phyloP scores from a whole-genome alignment of 306 rosid genomes.

The Castanea crenata region DNA sequence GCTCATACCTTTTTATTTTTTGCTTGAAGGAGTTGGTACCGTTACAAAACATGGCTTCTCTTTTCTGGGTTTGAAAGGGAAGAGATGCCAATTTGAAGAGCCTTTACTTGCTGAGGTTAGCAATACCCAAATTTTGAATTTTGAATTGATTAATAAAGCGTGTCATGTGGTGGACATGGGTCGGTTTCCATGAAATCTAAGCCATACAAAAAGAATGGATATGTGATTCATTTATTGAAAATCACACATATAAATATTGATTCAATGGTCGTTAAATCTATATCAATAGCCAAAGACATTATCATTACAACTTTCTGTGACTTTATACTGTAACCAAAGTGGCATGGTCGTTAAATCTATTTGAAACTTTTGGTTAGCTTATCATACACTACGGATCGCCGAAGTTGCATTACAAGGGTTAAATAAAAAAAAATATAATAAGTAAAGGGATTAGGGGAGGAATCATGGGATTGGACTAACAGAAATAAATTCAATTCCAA shows the following conservation, averaged over 20 bases:
- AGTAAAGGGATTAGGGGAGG: too few species aligned
- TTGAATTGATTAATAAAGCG: constrained; percentile 1
- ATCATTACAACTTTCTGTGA: background rate
- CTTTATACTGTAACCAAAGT: background rate
- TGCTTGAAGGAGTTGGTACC: background rate
- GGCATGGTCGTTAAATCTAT: background rate
- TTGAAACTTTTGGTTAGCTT: too few species aligned
- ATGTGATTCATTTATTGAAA: background rate
- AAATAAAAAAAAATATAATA: too few species aligned
- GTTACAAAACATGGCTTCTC: too few species aligned
- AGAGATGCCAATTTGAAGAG: background rate
- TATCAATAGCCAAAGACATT: background rate
- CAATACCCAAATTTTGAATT: background rate
- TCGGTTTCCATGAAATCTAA: background rate
- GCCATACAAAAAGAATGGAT: background rate
- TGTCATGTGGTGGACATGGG: background rate
- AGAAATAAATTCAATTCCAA: too few species aligned
- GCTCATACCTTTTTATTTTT: background rate
- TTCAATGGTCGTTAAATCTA: background rate
- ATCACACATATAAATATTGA: background rate
- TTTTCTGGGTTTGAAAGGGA: too few species aligned
- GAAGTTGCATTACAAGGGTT: background rate
- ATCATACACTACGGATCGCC: too few species aligned
- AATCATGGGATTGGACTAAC: too few species aligned
- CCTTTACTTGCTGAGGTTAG: background rate